These are phyloP conservation scores for Lichtheimia ornata DNA, from an alignment of 371 early-diverging fungal genomes.

Conservation along the genomic window DNA sequence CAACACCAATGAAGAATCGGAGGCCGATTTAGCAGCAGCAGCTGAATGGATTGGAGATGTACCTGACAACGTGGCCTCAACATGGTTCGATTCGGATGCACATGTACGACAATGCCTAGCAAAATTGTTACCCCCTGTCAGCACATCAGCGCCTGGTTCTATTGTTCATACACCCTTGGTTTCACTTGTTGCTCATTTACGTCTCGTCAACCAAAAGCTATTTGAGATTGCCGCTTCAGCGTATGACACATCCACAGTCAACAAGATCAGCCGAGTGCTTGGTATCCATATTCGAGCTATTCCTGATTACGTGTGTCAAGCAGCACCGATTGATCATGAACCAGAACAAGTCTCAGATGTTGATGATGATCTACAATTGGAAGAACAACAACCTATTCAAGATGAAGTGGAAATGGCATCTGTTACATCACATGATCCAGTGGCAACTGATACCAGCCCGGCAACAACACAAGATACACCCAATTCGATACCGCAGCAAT, in stretches of 20 bases:
- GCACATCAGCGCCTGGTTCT: constrained; percentile 34
- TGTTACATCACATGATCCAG: too few relatives aligned
- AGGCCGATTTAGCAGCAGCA: neutral
- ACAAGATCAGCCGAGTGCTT: constrained; percentile 34
- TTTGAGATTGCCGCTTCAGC: constrained; percentile 37
- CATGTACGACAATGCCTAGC: constrained; percentile 37
- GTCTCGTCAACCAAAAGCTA: constrained; percentile 37
- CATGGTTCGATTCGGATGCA: constrained; percentile 49
- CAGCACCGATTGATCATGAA: constrained; percentile 9
- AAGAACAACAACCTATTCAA: neutral
- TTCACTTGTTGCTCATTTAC: constrained; percentile 39
- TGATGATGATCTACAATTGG: too few relatives aligned
- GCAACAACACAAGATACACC: too few relatives aligned
- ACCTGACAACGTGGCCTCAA: constrained; percentile 12
- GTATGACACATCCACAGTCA: constrained; percentile 30
- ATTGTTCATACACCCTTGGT: constrained; percentile 39
- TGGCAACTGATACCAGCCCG: too few relatives aligned
- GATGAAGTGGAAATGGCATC: constrained; percentile 2
- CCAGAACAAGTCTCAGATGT: neutral
- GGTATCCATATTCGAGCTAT: constrained; percentile 40
- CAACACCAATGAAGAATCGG: constrained; percentile 11
- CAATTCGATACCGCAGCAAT: too few relatives aligned
- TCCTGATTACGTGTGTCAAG: constrained; percentile 27
- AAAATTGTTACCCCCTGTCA: constrained; percentile 36
- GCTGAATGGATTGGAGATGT: constrained; percentile 22